Conservation (phyloP, 2,329 filamentous ascomycete genomes). For the Pyrenochaeta sp. region DNA sequence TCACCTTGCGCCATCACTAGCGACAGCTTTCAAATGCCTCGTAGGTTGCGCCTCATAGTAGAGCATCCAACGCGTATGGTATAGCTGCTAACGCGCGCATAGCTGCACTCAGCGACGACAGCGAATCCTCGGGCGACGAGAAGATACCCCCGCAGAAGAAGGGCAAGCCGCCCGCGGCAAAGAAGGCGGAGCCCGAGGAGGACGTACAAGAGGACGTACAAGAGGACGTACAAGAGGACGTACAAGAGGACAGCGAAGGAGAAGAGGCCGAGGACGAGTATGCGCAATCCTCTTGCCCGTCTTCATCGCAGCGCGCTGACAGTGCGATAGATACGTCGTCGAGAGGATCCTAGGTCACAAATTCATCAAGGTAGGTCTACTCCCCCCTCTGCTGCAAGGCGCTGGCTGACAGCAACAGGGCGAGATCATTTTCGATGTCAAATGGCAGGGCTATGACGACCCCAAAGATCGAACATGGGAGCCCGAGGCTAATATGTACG, state of each 20-base stretch:
- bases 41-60: conserved; percentile 36
- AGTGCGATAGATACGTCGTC: conserved; percentile 70
- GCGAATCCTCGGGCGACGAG: conserved; percentile 45
- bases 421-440: conserved; percentile 69
- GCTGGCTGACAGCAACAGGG: conserved; percentile 27
- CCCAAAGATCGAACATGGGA: conserved; percentile 80
- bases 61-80: conserved; percentile 5
- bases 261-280: conserved; percentile 57
- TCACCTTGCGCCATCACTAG: conserved; percentile 7
- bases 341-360: conserved; percentile 76
- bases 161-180: conserved; percentile 20
- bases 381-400: conserved; percentile 31
- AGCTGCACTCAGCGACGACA: conserved; percentile 53
- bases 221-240: conserved; percentile 51
- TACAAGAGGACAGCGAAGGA: conserved; percentile 47
- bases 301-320: conserved; percentile 26
- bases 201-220: conserved; percentile 48
- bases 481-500: conserved; percentile 75
- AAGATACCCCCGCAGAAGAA: conserved; percentile 37
- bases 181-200: conserved; percentile 14
- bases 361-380: conserved; percentile 52
- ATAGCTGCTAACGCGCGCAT: conserved; percentile 24
- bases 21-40: conserved; percentile 42
- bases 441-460: conserved; percentile 81
- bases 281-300: not conserved